These are phyloP conservation scores for Nothomitra cinnamomea DNA, from an alignment of 2,329 filamentous ascomycete species.

Conservation along the genomic window DNA sequence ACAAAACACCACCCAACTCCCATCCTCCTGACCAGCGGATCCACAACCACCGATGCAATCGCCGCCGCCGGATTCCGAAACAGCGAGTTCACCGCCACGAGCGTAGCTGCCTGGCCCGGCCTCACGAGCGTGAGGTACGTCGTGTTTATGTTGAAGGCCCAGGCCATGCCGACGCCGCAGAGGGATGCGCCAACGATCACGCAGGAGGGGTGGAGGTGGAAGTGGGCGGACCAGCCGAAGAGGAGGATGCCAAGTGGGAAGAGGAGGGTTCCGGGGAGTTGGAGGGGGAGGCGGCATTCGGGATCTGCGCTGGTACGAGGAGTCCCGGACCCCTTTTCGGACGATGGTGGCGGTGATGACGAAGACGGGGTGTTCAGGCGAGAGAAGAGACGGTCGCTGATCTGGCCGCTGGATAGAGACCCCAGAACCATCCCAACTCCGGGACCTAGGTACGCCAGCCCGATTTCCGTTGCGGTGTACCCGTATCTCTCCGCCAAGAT, in stretches of 20 bases:
- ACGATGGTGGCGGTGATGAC: too few species aligned
- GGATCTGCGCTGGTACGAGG: too few species aligned
- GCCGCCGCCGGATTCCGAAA: conserved; percentile 25
- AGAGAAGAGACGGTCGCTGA: conserved; percentile 24
- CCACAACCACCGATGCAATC: conserved; percentile 22
- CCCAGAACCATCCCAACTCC: conserved; percentile 8
- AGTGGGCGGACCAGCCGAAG: conserved; percentile 25
- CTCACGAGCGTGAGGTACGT: conserved; percentile 26
- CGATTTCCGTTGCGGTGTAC: conserved; percentile 20
- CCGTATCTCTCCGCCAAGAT: conserved; percentile 19
- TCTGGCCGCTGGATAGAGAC: conserved; percentile 19
- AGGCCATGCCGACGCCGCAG: conserved; percentile 22
- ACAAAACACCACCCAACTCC: conserved; percentile 26
- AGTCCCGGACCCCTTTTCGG: too few species aligned
- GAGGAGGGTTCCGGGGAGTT: conserved; percentile 24
- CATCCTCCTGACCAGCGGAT: conserved; percentile 18
- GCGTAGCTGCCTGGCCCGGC: conserved; percentile 22
- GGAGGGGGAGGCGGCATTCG: conserved; percentile 23
- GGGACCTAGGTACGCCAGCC: conserved; percentile 22
- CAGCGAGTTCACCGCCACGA: conserved; percentile 25
- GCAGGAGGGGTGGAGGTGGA: conserved; percentile 16
- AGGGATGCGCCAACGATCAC: conserved; percentile 18
- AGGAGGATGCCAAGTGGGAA: conserved; percentile 22
- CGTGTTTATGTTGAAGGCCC: conserved; percentile 26
- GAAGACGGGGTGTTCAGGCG: too few species aligned